Evolutionary conservation across 139 green algal species (phyloP), one percentile per base, ranked within the genome.

Genomic region (Mesostigma viride): DNA sequence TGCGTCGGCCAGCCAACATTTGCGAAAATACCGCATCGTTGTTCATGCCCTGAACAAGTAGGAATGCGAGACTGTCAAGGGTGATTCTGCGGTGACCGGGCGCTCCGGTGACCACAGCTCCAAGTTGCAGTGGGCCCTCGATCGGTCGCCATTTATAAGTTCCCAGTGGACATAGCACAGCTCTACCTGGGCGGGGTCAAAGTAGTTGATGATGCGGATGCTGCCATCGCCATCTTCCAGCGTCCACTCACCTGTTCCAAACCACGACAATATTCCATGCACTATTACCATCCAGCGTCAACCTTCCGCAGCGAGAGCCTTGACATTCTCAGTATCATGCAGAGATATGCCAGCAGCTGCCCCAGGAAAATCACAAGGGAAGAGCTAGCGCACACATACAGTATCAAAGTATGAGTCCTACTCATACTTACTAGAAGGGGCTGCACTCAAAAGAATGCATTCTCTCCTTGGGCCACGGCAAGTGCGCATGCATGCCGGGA

Each of bases 21-120:
- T n/a, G n/a, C n/a, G n/a, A n/a, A n/a, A n/a, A n/a, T n/a, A n/a
- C n/a, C n/a, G n/a, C n/a, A n/a, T n/a, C n/a, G n/a, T n/a, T n/a
- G n/a, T n/a, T n/a, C n/a, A n/a, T n/a, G n/a, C n/a, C n/a, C n/a
- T n/a, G n/a, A n/a, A n/a, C n/a, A n/a, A n/a, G n/a, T 71, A 71
- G 14, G 22, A 65, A n/a, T 71, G 65, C 1, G 32, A 20, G 5
- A 71, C 14, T 3, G 2, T 24, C 1, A 71, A 28, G 0, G 65
- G 65, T 1, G 47, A 66, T 33, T 71, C 65, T 24, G 26, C 27
- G 3, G 65, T 66, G 2, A 71, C 47, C 1, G 65, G 65, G 5
- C 65, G 31, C 14, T 71, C 65, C 1, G 27, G 20, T 3, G 65
- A 71, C 58, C 58, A 47, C 34, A 71, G 30, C 65, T 71, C 65